Conservation (phyloP, 1,284 basidiomycete species). For the Pseudozyma tsukubaensis region DNA sequence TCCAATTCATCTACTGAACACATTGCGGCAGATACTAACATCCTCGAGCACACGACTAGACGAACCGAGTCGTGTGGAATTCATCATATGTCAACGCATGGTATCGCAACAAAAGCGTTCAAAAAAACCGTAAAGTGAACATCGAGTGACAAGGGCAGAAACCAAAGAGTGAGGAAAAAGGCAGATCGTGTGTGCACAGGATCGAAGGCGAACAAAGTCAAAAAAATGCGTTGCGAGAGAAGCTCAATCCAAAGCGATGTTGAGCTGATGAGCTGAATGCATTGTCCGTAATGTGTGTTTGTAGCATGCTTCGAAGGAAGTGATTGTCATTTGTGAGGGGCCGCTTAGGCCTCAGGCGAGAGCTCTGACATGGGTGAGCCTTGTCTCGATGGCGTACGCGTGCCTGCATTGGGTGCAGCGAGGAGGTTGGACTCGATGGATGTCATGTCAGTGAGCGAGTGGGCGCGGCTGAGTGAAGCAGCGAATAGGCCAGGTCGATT, state of each 20-base stretch:
- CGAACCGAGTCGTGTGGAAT: no score
- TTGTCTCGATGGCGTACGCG: constrained; percentile 35
- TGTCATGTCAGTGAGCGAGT: constrained; percentile 39
- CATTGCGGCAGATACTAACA: no score
- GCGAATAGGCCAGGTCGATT: constrained; percentile 26
- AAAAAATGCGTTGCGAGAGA: neutral
- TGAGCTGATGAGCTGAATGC: neutral
- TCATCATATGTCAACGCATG: no score
- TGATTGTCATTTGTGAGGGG: neutral
- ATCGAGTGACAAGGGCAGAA: constrained; percentile 3
- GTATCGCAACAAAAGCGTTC: neutral
- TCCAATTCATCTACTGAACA: neutral
- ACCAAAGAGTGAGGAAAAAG: constrained; percentile 2
- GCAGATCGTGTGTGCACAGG: no score
- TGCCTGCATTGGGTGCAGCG: constrained; percentile 21
- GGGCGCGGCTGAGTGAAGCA: constrained; percentile 40
- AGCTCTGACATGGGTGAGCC: constrained; percentile 39
- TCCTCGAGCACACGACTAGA: no score
- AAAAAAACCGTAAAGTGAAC: neutral
- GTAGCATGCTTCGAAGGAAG: neutral
- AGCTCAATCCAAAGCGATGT: neutral
- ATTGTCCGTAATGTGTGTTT: neutral
- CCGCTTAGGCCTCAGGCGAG: constrained; percentile 17
- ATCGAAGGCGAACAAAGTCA: neutral
- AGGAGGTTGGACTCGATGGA: constrained; percentile 29